A percentile compares a stretch with the other conserved stretches of the same genome.
Evolutionary conservation across 2,329 filamentous ascomycete genomes (phyloP).

Genomic region (Thielaviopsis punctulata): DNA sequence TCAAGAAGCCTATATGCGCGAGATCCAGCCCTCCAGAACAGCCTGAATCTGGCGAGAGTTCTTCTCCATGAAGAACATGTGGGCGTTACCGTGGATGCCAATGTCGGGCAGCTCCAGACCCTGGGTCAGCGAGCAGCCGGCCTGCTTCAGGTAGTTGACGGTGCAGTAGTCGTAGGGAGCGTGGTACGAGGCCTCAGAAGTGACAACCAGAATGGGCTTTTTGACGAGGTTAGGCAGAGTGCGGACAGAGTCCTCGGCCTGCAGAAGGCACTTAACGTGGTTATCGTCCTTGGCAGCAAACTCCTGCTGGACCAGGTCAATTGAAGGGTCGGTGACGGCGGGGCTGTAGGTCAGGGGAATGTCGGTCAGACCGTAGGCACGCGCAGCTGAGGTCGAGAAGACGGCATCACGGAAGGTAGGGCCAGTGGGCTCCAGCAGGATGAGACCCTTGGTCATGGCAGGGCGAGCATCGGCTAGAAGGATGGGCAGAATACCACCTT

Average conservation of each 20-base stretch:
- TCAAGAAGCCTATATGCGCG: not conserved
- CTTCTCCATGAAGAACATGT: constrained; percentile 32
- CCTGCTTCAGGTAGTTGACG: constrained; percentile 25
- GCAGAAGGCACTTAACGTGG: constrained; percentile 19
- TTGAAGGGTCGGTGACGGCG: constrained; percentile 20
- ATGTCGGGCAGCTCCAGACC: constrained; percentile 19
- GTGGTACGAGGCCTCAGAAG: constrained; percentile 27
- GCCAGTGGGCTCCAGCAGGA: constrained; percentile 29
- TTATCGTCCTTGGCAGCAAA: constrained; percentile 15
- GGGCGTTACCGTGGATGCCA: constrained; percentile 27
- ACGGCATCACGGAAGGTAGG: constrained; percentile 29
- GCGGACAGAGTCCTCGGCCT: constrained; percentile 17
- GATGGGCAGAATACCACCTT: constrained; percentile 26
- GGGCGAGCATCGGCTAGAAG: constrained; percentile 26
- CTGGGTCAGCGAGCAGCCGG: constrained; percentile 18
- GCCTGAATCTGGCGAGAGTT: constrained; percentile 25
- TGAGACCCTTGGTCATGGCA: constrained; percentile 23
- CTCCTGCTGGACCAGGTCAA: constrained; percentile 20
- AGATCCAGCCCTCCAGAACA: constrained; percentile 9
- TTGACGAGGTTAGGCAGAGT: constrained; percentile 21
- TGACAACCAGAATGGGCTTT: constrained; percentile 23
- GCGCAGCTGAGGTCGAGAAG: constrained; percentile 19
- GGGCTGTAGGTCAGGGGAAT: constrained; percentile 32
- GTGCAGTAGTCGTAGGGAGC: constrained; percentile 28
- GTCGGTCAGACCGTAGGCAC: constrained; percentile 29